Percentiles rank a stretch among this genome's conserved stretches.
phyloP scores from a whole-genome alignment of 805 yeast species.

The Ascoidea asiatica region DNA sequence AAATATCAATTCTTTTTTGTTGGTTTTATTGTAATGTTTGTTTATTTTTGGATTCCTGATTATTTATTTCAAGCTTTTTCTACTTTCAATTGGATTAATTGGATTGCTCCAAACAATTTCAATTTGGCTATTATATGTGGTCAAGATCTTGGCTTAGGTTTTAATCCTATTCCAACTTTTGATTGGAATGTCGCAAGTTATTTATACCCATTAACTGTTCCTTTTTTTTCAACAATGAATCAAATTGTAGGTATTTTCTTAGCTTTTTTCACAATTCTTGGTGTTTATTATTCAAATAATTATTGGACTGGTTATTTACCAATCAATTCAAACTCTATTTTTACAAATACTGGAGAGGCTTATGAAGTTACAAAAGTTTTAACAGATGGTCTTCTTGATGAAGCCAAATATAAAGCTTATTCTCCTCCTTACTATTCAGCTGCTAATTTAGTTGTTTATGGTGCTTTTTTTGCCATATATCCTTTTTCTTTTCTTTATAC shows the following conservation, averaged over 20 bases:
- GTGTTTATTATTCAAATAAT: slow-evolving; percentile 26
- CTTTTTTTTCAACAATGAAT: slow-evolving; percentile 25
- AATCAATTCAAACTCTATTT: slow-evolving; percentile 35
- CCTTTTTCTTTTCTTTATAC: slow-evolving; percentile 43
- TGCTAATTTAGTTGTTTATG: slow-evolving; percentile 44
- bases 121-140: slow-evolving; percentile 39
- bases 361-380: slow-evolving; percentile 35
- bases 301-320: slow-evolving; percentile 26
- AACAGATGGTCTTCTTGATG: slow-evolving; percentile 30
- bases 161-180: slow-evolving; percentile 39
- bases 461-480: slow-evolving; percentile 40
- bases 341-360: slow-evolving; percentile 34
- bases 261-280: slow-evolving; percentile 20
- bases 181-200: slow-evolving; percentile 33
- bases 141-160: slow-evolving; percentile 28
- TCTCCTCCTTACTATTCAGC: slow-evolving; percentile 61
- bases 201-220: slow-evolving; percentile 25
- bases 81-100: slow-evolving; percentile 39
- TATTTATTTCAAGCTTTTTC: slow-evolving; percentile 28
- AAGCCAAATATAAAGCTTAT: slow-evolving; percentile 30
- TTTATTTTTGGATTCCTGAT: slow-evolving; percentile 32
- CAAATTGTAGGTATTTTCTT: slow-evolving; percentile 20
- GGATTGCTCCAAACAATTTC: slow-evolving; percentile 40
- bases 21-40: slow-evolving; percentile 20
- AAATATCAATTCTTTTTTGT: slow-evolving; percentile 22